Evolutionary conservation across 2,329 filamentous ascomycete species (phyloP).

Genomic region (Catunica adiposa): DNA sequence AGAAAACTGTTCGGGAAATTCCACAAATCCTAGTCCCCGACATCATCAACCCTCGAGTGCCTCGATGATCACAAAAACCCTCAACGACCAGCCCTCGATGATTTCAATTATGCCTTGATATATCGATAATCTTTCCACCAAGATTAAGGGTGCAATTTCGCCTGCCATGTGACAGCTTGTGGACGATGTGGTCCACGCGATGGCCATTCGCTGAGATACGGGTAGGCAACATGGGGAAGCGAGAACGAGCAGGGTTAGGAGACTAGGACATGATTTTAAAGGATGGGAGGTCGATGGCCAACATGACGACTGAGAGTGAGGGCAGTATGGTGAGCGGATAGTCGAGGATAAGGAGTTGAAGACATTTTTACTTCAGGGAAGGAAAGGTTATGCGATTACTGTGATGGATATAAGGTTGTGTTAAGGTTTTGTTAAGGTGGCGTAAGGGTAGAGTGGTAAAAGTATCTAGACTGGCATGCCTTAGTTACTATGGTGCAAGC

Average conservation of each 20-base stretch:
- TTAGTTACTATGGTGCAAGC: too few species aligned
- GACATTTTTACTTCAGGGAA: too few species aligned
- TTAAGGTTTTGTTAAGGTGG: too few species aligned
- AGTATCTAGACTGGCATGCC: too few species aligned
- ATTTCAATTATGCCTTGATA: too few species aligned
- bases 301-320: too few species aligned
- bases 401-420: too few species aligned
- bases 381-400: too few species aligned
- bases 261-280: too few species aligned
- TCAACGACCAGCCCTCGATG: background rate
- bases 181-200: background rate
- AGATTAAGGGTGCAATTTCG: background rate
- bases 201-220: background rate
- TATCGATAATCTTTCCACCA: background rate
- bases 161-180: background rate
- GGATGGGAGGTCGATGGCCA: too few species aligned
- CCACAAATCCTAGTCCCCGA: background rate
- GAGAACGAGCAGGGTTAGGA: background rate
- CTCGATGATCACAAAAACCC: background rate
- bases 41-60: background rate
- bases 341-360: background rate
- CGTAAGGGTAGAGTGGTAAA: too few species aligned
- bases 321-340: too few species aligned
- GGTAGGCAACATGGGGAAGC: background rate
- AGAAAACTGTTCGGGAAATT: background rate